A percentile compares a stretch with the other conserved stretches of the same genome.
Evolutionary conservation across 2,329 filamentous ascomycete genomes (phyloP).

Genomic region (Hypoxylon rubiginosum): DNA sequence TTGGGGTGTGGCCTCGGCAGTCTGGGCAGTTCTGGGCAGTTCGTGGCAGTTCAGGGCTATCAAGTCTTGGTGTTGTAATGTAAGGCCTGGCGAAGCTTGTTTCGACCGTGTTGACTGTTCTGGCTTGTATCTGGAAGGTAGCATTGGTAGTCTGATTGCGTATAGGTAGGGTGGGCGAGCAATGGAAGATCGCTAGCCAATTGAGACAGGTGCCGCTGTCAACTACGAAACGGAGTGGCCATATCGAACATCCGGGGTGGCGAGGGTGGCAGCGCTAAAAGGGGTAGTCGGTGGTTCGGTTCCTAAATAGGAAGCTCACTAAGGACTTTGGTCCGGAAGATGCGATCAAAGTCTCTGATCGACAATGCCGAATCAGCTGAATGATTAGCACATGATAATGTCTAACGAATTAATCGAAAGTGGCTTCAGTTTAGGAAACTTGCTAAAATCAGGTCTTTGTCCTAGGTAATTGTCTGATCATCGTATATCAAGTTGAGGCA

Average conservation of each 20-base stretch:
- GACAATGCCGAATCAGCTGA: constrained; percentile 4
- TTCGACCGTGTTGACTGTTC: no score
- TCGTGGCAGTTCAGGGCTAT: no score
- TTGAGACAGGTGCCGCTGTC: constrained; percentile 15
- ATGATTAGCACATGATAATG: background rate
- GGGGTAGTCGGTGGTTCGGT: constrained; percentile 16
- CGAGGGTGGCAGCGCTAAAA: constrained; percentile 1
- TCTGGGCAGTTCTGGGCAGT: no score
- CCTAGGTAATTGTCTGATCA: no score
- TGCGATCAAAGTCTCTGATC: constrained; percentile 3
- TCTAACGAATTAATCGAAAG: no score
- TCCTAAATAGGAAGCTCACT: constrained; percentile 20
- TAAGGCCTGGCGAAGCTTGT: constrained; percentile 13
- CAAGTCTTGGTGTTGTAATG: constrained; percentile 1
- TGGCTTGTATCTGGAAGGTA: constrained; percentile 18
- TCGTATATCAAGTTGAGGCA: no score
- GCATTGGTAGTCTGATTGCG: constrained; percentile 7
- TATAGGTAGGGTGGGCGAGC: background rate
- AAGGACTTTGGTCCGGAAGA: constrained; percentile 12
- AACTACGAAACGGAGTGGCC: constrained; percentile 1
- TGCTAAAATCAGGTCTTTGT: no score
- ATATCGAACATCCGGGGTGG: background rate
- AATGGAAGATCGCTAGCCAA: constrained; percentile 5
- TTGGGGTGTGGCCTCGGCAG: background rate
- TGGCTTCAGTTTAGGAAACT: no score